A percentile compares a stretch with the other conserved stretches of the same genome.
Conservation (phyloP, 169 alveolate species). For the Plasmodium cynomolgi region DNA sequence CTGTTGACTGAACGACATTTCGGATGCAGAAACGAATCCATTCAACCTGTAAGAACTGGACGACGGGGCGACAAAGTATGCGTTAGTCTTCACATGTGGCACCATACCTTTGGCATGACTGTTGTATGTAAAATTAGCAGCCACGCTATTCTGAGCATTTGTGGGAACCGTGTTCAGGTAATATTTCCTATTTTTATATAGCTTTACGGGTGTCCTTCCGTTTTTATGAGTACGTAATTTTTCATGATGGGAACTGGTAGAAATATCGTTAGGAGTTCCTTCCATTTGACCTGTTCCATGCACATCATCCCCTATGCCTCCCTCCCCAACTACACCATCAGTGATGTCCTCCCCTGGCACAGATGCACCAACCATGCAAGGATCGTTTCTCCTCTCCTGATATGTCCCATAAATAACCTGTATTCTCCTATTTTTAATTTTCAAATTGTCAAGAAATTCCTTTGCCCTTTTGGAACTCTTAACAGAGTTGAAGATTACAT, state of each 20-base stretch:
- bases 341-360: background rate
- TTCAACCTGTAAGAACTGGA: background rate
- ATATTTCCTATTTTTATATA: constrained; percentile 51
- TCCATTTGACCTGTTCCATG: background rate
- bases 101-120: background rate
- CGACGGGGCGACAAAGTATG: background rate
- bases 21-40: background rate
- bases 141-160: background rate
- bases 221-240: background rate
- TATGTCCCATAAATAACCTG: constrained; percentile 37
- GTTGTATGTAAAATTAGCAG: background rate
- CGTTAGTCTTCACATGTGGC: background rate
- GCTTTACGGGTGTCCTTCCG: constrained; percentile 12
- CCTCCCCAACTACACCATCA: background rate
- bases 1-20: background rate
- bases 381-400: background rate
- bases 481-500: background rate
- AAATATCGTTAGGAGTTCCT: background rate
- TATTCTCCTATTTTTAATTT: constrained; percentile 56
- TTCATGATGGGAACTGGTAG: background rate
- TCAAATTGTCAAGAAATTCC: constrained; percentile 24
- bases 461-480: constrained; percentile 54
- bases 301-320: background rate
- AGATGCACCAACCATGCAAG: background rate
- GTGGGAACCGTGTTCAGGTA: background rate